Evolutionary conservation across 2,329 filamentous ascomycete genomes (phyloP).

Genomic region (Fusarium mexicanum): DNA sequence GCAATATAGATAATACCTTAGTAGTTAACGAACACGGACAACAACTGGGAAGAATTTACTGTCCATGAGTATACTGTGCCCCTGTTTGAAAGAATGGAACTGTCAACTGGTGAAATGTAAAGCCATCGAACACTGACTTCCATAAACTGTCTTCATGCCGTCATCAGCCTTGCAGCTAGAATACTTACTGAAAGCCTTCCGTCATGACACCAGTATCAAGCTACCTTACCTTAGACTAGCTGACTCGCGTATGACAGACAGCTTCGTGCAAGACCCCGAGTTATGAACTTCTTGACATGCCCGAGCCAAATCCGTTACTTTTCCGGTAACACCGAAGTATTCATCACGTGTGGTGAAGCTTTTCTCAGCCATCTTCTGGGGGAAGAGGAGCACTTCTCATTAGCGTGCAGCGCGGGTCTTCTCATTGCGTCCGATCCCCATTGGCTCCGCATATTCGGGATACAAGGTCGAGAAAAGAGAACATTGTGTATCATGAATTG

Average conservation of each 20-base stretch:
- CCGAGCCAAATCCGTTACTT: slow-evolving; percentile 17
- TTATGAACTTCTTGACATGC: background rate
- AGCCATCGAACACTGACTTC: background rate
- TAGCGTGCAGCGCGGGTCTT: slow-evolving; percentile 21
- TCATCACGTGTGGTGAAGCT: slow-evolving; percentile 27
- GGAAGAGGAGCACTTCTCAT: slow-evolving; percentile 4
- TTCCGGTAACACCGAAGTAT: slow-evolving; percentile 23
- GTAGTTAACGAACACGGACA: too few species aligned
- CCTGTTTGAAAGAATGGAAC: background rate
- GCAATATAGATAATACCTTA: background rate
- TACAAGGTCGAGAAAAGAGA: background rate
- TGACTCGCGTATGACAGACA: background rate
- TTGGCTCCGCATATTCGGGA: slow-evolving; percentile 25
- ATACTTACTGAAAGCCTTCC: background rate
- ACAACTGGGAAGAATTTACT: background rate
- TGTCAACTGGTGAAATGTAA: background rate
- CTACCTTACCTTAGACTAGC: background rate
- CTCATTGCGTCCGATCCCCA: slow-evolving; percentile 21
- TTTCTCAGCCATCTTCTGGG: slow-evolving; percentile 27
- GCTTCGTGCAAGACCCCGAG: background rate
- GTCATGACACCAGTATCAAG: background rate
- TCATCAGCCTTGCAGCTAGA: slow-evolving; percentile 5
- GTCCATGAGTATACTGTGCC: background rate
- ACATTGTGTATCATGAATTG: background rate
- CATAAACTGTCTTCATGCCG: background rate